These are phyloP conservation scores for Chrysoporthe cubensis DNA, from an alignment of 2,329 filamentous ascomycete species.

Conservation along the genomic window DNA sequence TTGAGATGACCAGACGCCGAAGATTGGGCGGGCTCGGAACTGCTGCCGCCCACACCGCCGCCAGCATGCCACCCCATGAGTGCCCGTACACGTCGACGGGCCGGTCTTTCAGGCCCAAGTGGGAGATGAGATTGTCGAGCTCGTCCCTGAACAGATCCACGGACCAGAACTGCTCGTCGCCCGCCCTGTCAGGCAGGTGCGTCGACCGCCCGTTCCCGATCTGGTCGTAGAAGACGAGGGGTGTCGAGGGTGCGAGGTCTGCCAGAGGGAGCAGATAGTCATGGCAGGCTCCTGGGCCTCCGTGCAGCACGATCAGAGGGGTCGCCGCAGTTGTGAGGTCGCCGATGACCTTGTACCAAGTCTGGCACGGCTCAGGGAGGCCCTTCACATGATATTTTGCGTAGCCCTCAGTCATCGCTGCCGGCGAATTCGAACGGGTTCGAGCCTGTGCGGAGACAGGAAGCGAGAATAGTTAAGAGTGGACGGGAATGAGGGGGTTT, in stretches of 20 bases:
- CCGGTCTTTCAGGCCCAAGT: slow-evolving; percentile 25
- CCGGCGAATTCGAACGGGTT: background rate
- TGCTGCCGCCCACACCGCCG: slow-evolving; percentile 20
- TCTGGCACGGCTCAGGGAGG: slow-evolving; percentile 20
- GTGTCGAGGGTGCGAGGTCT: slow-evolving; percentile 40
- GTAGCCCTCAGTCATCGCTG: slow-evolving; percentile 8
- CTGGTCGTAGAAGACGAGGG: slow-evolving; percentile 58
- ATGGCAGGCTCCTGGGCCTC: slow-evolving; percentile 50
- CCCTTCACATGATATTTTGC: slow-evolving; percentile 11
- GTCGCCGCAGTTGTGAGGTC: slow-evolving; percentile 12
- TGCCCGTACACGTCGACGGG: slow-evolving; percentile 29
- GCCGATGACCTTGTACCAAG: slow-evolving; percentile 25
- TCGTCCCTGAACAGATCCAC: slow-evolving; percentile 33
- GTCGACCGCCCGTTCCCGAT: slow-evolving; percentile 55
- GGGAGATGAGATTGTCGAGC: slow-evolving; percentile 33
- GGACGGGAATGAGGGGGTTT: too few species aligned
- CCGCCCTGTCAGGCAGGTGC: slow-evolving; percentile 46
- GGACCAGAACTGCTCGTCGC: slow-evolving; percentile 33
- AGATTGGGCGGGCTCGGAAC: slow-evolving; percentile 30
- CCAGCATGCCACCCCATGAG: slow-evolving; percentile 26
- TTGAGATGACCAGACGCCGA: slow-evolving; percentile 36
- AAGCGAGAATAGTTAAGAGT: too few species aligned
- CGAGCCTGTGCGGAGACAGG: too few species aligned
- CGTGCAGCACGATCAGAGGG: slow-evolving; percentile 37
- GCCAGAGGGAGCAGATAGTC: slow-evolving; percentile 46